Evolutionary conservation across 2,329 filamentous ascomycete species (phyloP).

Genomic region (Xylaria sp.): DNA sequence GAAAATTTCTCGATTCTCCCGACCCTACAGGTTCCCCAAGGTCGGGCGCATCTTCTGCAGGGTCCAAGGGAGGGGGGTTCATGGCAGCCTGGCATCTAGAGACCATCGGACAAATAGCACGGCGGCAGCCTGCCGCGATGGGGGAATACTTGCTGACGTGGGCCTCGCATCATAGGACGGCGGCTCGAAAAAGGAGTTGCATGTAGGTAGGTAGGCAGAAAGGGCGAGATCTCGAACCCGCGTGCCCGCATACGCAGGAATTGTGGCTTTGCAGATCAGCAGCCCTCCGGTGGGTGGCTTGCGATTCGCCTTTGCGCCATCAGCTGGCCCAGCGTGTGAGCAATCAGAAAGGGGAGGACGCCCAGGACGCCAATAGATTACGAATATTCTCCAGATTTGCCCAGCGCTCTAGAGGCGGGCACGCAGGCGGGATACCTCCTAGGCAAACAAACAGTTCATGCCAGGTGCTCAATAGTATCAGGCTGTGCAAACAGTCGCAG

Average conservation of each 20-base stretch:
- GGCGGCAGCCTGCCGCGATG: conserved; percentile 13
- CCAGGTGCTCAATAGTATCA: no score
- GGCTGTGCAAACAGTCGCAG: no score
- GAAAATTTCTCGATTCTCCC: neutral
- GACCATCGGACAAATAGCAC: conserved; percentile 5
- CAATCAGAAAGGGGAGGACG: no score
- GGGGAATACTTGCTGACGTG: conserved; percentile 35
- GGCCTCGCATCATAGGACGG: conserved; percentile 30
- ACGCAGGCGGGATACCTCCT: no score
- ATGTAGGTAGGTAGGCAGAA: conserved; percentile 9
- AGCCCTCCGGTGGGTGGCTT: neutral
- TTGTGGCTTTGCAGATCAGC: neutral
- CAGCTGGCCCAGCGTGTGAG: no score
- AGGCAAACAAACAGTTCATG: no score
- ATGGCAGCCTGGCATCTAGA: conserved; percentile 2
- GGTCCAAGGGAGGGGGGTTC: conserved; percentile 20
- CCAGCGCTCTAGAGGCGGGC: no score
- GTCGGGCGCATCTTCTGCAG: conserved; percentile 4
- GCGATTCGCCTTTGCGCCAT: neutral
- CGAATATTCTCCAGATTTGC: no score
- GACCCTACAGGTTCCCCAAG: conserved; percentile 1
- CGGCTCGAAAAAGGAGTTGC: conserved; percentile 1
- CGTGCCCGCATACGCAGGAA: neutral
- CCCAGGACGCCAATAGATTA: no score
- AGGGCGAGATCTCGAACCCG: conserved; percentile 9